These are phyloP conservation scores for Cutaneotrichosporon mucoides DNA, from an alignment of 1,284 basidiomycete species.

Conservation along the genomic window DNA sequence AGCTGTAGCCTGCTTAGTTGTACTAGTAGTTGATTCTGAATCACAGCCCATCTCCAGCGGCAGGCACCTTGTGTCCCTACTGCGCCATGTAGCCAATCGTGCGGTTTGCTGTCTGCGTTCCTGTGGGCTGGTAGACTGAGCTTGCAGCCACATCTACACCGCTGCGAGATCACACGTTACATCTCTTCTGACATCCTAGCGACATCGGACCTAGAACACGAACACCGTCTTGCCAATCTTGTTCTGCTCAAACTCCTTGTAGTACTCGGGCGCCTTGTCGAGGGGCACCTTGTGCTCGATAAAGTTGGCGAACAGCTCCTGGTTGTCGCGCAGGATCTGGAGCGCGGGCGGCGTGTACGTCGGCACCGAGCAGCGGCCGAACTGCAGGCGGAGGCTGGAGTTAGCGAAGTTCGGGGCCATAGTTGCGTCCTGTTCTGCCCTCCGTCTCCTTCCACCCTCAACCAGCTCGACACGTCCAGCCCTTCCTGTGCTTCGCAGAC, in stretches of 20 bases:
- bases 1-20: not conserved
- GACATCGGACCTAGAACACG: slow-evolving; percentile 11
- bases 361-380: slow-evolving; percentile 78
- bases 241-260: slow-evolving; percentile 43
- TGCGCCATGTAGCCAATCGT: too few species aligned
- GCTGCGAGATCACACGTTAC: too few species aligned
- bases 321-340: slow-evolving; percentile 56
- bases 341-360: slow-evolving; percentile 71
- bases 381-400: slow-evolving; percentile 31
- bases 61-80: too few species aligned
- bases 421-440: too few species aligned
- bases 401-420: not conserved
- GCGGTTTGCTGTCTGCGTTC: too few species aligned
- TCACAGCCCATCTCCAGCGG: too few species aligned
- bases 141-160: too few species aligned
- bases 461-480: too few species aligned
- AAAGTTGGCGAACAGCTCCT: slow-evolving; percentile 41
- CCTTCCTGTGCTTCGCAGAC: too few species aligned
- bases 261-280: slow-evolving; percentile 45
- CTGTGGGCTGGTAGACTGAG: too few species aligned
- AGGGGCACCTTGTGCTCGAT: slow-evolving; percentile 42
- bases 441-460: too few species aligned
- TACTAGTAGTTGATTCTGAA: not conserved
- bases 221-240: slow-evolving; percentile 48
- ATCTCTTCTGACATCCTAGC: too few species aligned